Evolutionary conservation across 2,329 filamentous ascomycete species (phyloP), one percentile per base, ranked within the genome.

Genomic region (Gnomoniopsis sp.): DNA sequence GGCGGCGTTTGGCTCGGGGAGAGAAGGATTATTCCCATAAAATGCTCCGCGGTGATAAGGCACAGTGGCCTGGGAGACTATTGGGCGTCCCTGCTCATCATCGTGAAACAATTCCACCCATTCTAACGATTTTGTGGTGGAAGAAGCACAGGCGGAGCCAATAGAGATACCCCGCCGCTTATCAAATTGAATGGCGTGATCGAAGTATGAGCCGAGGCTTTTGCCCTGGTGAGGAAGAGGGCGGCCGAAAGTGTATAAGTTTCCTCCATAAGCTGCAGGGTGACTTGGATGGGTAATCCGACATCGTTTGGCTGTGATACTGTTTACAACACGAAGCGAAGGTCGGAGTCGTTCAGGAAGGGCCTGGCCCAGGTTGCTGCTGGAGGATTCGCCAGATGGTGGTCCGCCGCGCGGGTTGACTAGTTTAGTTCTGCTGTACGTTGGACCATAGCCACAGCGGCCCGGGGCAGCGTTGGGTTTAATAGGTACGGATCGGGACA

Each of bases 111-210:
- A 49, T 46, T 19, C 44, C 10, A 36, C 30, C 11, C 6, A 23
- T 41, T n/a, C 38, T 46, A 49, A 8, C 3, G 26, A 22, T 22
- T 36, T 43, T 43, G 49, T 23, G 43, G 43, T 58, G 36, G 14
- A 8, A 19, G 19, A 17, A 23, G 22, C 30, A 33, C 19, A 2
- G 17, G 30, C 11, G 44, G 21, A 22, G 46, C 56, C 34, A 59
- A 55, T 49, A 56, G 52, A 55, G 44, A 30, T 33, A 34, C 41
- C 52, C 44, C 33, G 15, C 15, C 6, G 26, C 48, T 53, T 52
- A 59, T 61, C 59, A 49, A 58, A 43, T 52, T 49, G 22, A 17
- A 59, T 49, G 57, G 59, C 59, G 53, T 58, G 59, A 61, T 59
- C 26, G 26, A 22, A 34, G 46, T 48, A 41, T 30, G 23, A 58